phyloP scores from a whole-genome alignment of 768 basidiomycete genomes.

The Gautieria morchelliformis region DNA sequence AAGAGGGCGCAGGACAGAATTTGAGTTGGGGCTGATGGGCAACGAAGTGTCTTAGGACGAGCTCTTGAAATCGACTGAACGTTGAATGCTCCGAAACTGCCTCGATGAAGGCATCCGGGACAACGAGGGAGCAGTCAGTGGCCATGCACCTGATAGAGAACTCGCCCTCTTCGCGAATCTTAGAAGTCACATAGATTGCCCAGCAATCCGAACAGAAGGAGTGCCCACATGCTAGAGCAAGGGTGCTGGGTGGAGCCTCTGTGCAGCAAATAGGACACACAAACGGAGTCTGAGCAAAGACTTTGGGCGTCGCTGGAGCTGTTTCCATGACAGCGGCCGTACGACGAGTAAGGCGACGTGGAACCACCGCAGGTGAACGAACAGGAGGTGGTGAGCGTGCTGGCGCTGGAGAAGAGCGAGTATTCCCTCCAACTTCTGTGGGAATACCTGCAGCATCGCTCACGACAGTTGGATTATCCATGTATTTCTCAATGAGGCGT shows the following conservation, averaged over 20 bases:
- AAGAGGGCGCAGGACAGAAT: slow-evolving; percentile 93
- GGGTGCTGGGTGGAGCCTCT: slow-evolving; percentile 51
- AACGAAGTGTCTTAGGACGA: slow-evolving; percentile 86
- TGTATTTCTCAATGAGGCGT: slow-evolving; percentile 90
- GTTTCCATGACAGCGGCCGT: slow-evolving; percentile 15
- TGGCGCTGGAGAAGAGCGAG: slow-evolving; percentile 28
- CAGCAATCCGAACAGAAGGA: slow-evolving; percentile 79
- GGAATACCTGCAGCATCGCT: slow-evolving; percentile 65
- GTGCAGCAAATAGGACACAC: slow-evolving; percentile 93
- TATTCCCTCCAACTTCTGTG: slow-evolving; percentile 3
- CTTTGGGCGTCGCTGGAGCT: neutral
- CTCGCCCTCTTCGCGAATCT: slow-evolving; percentile 78
- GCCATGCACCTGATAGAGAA: slow-evolving; percentile 71
- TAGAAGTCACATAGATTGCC: slow-evolving; percentile 67
- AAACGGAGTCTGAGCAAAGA: slow-evolving; percentile 35
- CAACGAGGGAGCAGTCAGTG: slow-evolving; percentile 58
- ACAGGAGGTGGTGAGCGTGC: slow-evolving; percentile 21
- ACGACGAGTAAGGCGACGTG: slow-evolving; percentile 15
- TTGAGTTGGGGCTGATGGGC: slow-evolving; percentile 71
- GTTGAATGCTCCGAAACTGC: slow-evolving; percentile 43
- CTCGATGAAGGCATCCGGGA: slow-evolving; percentile 53
- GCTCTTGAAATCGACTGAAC: slow-evolving; percentile 70
- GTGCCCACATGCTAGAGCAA: slow-evolving; percentile 76
- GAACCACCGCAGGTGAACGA: slow-evolving; percentile 21
- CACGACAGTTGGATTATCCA: slow-evolving; percentile 77